Conservation (phyloP, 495 filamentous ascomycete genomes). For the Xylaria bambusicola region DNA sequence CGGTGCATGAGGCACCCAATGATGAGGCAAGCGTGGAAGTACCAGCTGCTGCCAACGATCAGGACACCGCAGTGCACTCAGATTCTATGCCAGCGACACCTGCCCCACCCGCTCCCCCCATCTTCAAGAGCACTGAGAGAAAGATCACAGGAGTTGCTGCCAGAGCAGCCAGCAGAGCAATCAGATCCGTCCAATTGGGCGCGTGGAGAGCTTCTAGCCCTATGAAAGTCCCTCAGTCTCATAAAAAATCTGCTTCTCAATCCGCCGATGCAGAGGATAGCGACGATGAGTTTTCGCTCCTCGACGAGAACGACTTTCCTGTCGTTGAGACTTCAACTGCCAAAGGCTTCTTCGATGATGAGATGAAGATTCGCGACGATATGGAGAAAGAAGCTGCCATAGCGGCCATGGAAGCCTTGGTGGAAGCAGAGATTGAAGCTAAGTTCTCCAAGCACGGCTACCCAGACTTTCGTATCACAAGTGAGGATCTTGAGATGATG, state of each 20-base stretch:
- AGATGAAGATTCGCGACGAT: conserved; percentile 49
- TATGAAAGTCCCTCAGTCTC: conserved; percentile 33
- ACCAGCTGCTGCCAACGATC: conserved; percentile 13
- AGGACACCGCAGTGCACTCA: conserved; percentile 28
- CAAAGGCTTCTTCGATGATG: conserved; percentile 59
- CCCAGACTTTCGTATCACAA: conserved; percentile 39
- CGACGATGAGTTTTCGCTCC: conserved; percentile 26
- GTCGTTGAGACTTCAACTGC: conserved; percentile 33
- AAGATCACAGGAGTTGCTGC: conserved; percentile 27
- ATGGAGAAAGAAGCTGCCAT: conserved; percentile 36
- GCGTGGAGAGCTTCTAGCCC: conserved; percentile 52
- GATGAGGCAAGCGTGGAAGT: no score
- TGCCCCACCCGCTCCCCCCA: conserved; percentile 35
- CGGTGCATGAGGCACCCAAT: conserved; percentile 14
- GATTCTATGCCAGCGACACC: conserved; percentile 37
- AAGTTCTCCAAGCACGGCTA: conserved; percentile 37
- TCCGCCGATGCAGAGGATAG: conserved; percentile 43
- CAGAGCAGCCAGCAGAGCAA: conserved; percentile 28
- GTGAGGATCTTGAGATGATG: conserved; percentile 54
- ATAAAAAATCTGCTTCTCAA: conserved; percentile 27
- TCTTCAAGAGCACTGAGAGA: conserved; percentile 29
- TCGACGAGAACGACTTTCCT: conserved; percentile 21
- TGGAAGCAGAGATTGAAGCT: conserved; percentile 36
- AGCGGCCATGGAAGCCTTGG: conserved; percentile 37
- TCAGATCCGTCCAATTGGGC: conserved; percentile 50